Evolutionary conservation across 2,329 filamentous ascomycete genomes (phyloP), one percentile per base, ranked within the genome.

Genomic region (Paraphaeosphaeria minitans): DNA sequence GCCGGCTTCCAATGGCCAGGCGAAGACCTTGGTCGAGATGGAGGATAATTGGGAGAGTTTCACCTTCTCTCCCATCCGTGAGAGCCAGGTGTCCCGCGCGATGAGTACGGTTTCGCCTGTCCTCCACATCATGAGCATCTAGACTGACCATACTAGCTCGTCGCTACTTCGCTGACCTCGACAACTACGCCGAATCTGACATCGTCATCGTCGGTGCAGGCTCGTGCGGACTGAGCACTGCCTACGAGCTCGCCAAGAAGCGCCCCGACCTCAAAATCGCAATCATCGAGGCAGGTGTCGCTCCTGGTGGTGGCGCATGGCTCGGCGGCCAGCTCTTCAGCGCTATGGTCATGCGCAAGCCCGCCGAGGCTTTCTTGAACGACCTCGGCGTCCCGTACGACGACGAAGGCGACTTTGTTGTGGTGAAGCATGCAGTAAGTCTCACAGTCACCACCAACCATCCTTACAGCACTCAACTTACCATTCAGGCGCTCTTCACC

Each of bases 261-360:
- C 91, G 93, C 43, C 93, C 93, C 2, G 92, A 97, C 79, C 84
- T 97, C 71, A 93, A 92, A 83, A 96, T 97, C 76, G 91, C 92
- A 74, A 90, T 97, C 74, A 85, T 97, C 68, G 93, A 97, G 81
- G 91, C 93, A 43, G 89, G 89, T 49, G 93, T 97, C 47, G 89
- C 91, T 53, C 93, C 93, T 53, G 80, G 85, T 79, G 93, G 93
- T 64, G 93, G 93, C 70, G 93, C 92, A 61, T 97, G 93, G 93
- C 87, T 97, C 47, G 93, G 93, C 58, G 93, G 93, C 19, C 93
- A 97, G 82, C 90, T 97, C 58, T 97, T 97, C 86, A 91, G 88
- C 61, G 93, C 93, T 73, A 97, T 97, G 93, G 85, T 97, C 50
- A 93, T 97, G 89, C 90, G 93, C 71, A 96, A 95, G 83, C 92